These are phyloP conservation scores for Calonectria montana DNA, from an alignment of 2,329 filamentous ascomycete genomes.

Conservation along the genomic window DNA sequence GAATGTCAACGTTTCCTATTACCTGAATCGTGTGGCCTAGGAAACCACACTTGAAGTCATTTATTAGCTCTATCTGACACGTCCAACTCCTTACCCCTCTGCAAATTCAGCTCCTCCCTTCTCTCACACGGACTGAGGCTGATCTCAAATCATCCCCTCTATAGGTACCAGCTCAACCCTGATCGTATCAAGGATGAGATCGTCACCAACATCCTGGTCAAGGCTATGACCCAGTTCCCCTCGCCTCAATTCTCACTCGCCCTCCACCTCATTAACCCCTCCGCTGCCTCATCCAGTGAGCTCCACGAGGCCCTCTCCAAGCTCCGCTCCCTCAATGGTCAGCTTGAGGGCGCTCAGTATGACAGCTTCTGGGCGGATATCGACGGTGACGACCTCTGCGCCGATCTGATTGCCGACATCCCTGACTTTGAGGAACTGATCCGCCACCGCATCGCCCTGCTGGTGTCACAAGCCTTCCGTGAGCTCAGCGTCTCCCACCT, in stretches of 20 bases:
- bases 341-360: conserved; percentile 93
- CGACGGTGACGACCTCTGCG: conserved; percentile 94
- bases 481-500: conserved; percentile 76
- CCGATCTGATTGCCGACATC: conserved; percentile 94
- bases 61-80: conserved; percentile 77
- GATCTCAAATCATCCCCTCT: conserved; percentile 27
- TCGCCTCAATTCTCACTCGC: conserved; percentile 94
- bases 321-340: conserved; percentile 83
- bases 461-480: conserved; percentile 84
- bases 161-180: conserved; percentile 99
- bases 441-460: conserved; percentile 87
- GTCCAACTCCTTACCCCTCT: conserved; percentile 24
- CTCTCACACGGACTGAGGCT: conserved; percentile 24
- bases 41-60: conserved; percentile 74
- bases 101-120: background rate
- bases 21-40: conserved; percentile 78
- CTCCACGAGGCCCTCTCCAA: conserved; percentile 93
- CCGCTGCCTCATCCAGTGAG: conserved; percentile 73
- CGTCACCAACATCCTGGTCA: conserved; percentile 98
- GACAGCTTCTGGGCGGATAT: conserved; percentile 92
- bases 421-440: conserved; percentile 95
- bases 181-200: conserved; percentile 97
- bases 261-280: conserved; percentile 91
- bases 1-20: conserved; percentile 96
- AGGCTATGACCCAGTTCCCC: conserved; percentile 96